Base-by-base conservation (phyloP, 1,284 basidiomycete genomes). In the Meripilus lineatus region DNA sequence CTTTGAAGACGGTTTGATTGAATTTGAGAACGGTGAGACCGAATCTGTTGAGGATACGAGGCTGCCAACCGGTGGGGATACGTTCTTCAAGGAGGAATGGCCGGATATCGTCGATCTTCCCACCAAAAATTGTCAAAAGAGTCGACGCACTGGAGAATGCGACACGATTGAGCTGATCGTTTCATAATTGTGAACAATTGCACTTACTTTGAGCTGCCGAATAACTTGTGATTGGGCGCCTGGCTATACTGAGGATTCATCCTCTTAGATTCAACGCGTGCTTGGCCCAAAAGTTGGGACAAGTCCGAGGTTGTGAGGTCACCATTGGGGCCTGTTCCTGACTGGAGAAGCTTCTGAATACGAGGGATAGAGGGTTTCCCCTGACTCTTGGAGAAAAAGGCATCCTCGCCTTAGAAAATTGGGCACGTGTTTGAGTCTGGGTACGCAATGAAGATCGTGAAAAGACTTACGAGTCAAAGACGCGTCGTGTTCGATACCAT, bases 401-500 rank as follows among this genome's bases (percentile, higher is more conserved):
- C 56, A 54, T 89, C 86, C 41, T 79, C 64, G 15, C 86, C 85
- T 89, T 47, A 2, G 37, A n/a, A 28, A 17, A 14, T 15, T 15
- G 18, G 25, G 5, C 6, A 25, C 15, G 28, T 20, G 13, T 37
- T 6, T n/a, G 13, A 35, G 20, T 21, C 23, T 45, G 26, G 40
- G 22, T 22, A n/a, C 5, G 26, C 8, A 44, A 26, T 34, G 32
- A 17, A 26, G 17, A 28, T 34, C 30, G 32, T 22, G 17, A 37
- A 25, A 28, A 20, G 28, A 70, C 78, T 42, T 58, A 88, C 86
- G 75, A 30, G 74, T 74, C 21, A 89, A 65, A 2, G 84, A 88
- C 0, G 69, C 85, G 51, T 89, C 86, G 51, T 89, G 86, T 53
- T 89, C 86, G 46, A 89, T 89, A 8, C 79, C 79, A 50, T 87